A percentile compares a stretch with the other conserved stretches of the same genome.
Conservation (phyloP, 345 rosid species). For the Brassica incana region DNA sequence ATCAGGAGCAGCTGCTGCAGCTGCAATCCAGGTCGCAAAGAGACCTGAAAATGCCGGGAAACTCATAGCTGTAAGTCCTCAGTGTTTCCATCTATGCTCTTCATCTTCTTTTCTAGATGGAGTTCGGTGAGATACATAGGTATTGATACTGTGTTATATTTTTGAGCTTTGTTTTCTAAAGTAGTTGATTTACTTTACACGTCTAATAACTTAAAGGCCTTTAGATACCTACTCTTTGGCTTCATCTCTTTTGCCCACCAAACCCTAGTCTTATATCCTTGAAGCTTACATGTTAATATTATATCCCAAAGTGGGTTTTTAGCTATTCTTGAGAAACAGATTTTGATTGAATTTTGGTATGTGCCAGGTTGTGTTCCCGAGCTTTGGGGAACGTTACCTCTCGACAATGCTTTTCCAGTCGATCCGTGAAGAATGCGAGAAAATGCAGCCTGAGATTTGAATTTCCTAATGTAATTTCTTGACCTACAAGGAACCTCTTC, state of each 20-base stretch:
- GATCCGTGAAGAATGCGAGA: background rate
- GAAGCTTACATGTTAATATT: too few species aligned
- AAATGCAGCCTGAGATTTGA: background rate
- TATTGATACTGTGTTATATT: too few species aligned
- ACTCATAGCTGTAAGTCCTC: slow-evolving; percentile 75
- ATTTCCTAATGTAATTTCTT: background rate
- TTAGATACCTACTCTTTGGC: background rate
- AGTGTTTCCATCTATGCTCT: background rate
- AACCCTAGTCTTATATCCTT: too few species aligned
- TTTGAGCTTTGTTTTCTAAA: background rate
- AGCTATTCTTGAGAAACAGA: background rate
- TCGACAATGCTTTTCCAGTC: background rate
- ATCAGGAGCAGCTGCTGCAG: slow-evolving; percentile 96
- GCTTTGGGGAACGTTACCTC: background rate
- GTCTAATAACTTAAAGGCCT: background rate
- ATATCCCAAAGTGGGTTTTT: background rate
- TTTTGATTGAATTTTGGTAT: background rate
- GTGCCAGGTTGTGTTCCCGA: background rate
- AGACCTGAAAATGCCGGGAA: slow-evolving; percentile 94
- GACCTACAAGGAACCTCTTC: background rate
- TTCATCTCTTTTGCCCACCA: background rate
- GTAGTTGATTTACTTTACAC: background rate
- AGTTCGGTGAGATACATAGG: background rate
- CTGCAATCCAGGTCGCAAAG: slow-evolving; percentile 82
- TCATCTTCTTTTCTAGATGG: background rate